Base-by-base conservation (phyloP, 768 basidiomycete genomes). In the Boletus reticuloceps region DNA sequence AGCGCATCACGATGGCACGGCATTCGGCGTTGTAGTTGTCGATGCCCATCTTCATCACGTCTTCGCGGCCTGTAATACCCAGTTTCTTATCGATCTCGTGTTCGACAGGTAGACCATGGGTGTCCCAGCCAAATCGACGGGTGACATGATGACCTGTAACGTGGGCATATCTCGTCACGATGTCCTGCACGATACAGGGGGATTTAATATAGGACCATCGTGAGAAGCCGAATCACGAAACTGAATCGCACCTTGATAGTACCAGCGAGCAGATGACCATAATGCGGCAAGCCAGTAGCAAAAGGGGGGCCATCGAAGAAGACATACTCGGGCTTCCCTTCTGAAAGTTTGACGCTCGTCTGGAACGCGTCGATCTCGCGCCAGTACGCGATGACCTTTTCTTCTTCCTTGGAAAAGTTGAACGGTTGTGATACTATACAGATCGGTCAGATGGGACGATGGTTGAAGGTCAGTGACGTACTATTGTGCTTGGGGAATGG, bases 241-340 rank as follows among this genome's bases (percentile, higher is more conserved):
- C 22, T 36, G n/a, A 22, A 38, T 58, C 80, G 59, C 61, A 90
- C 93, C 82, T 94, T 95, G 79, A 95, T 89, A 9, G 92, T 95
- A 29, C 94, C 94, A 34, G 93, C 90, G 39, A 97, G 81, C 46
- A 97, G 74, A 76, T 96, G 94, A 9, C 96, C 96, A 64, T 98
- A 98, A 69, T 98, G 96, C 8, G 96, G 96, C 63, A 95, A 76
- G 42, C 97, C 97, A 2, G 96, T 98, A 1, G 96, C 96, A 65
- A 98, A 98, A 0, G 96, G 96, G 3, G 94, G 94, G 5, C 95
- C 95, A 70, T 98, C 97, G 74, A 94, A 98, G 78, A 99, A 99
- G 22, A 94, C 85, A 71, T 79, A 99, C 66, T 91, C 86, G 17
- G 94, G 94, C 38, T 86, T 81, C 4, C 94, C 94, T 68, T 96